Percentiles rank a stretch among this genome's conserved stretches.
phyloP scores from a whole-genome alignment of 164 flowering plant species.

The Vitis rotundifolia region DNA sequence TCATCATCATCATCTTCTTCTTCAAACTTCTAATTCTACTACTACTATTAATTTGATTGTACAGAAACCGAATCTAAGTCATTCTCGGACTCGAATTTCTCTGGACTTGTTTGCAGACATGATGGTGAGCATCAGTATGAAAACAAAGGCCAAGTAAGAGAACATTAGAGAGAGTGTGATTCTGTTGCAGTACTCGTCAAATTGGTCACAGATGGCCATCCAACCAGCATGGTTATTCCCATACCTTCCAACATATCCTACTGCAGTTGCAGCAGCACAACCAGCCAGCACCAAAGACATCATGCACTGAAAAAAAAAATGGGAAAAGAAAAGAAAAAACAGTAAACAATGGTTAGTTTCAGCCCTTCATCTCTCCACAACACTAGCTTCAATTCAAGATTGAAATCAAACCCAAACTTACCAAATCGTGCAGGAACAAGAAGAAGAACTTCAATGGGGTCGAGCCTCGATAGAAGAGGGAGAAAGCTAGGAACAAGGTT shows the following conservation, averaged over 20 bases:
- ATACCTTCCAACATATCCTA: slow-evolving; percentile 40
- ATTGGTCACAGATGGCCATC: slow-evolving; percentile 39
- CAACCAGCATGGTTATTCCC: slow-evolving; percentile 50
- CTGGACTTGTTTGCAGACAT: slow-evolving; percentile 36
- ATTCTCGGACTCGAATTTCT: not conserved
- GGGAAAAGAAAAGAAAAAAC: no score
- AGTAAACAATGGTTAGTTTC: no score
- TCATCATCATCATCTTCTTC: no score
- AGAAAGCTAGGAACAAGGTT: slow-evolving; percentile 18
- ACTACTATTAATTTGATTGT: not conserved
- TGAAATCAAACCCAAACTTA: slow-evolving; percentile 9
- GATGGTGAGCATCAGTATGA: slow-evolving; percentile 31
- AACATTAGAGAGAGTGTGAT: slow-evolving; percentile 9
- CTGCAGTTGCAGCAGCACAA: slow-evolving; percentile 45
- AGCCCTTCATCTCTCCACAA: no score
- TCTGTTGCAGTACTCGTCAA: slow-evolving; percentile 34
- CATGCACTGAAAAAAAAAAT: slow-evolving; percentile 21
- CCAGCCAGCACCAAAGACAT: slow-evolving; percentile 31
- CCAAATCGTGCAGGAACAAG: slow-evolving; percentile 56
- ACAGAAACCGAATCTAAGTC: not conserved
- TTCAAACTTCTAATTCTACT: no score
- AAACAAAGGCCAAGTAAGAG: slow-evolving; percentile 23
- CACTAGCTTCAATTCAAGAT: no score
- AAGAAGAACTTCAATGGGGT: slow-evolving; percentile 24
- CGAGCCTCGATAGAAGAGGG: slow-evolving; percentile 9